A percentile compares a stretch with the other conserved stretches of the same genome.
Conservation (phyloP, 73 alveolate genomes). For the Tetrahymena elliotti region DNA sequence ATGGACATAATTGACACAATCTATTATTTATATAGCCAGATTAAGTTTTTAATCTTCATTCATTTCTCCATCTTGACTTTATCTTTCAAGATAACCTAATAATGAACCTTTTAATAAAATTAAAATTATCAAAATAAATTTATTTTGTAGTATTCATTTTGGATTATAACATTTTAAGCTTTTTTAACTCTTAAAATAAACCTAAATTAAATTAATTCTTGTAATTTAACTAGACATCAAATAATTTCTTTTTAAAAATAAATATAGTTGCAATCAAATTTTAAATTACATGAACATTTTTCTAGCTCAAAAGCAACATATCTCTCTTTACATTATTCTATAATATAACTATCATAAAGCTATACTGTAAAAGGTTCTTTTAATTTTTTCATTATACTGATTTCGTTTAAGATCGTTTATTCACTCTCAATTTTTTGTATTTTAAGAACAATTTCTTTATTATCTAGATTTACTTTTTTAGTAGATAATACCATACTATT, state of each 20-base stretch:
- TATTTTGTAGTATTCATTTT: neutral
- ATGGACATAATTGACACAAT: neutral
- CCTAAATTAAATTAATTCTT: no score
- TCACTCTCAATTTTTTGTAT: neutral
- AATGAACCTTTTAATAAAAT: neutral
- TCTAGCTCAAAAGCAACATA: neutral
- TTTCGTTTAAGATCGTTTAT: neutral
- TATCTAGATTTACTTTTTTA: neutral
- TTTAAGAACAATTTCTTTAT: neutral
- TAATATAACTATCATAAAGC: neutral
- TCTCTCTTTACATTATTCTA: neutral
- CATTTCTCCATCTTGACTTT: neutral
- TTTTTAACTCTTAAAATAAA: no score
- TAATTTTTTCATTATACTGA: neutral
- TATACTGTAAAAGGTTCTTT: neutral
- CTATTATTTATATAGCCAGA: neutral
- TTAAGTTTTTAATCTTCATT: neutral
- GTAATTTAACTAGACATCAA: no score
- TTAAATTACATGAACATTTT: neutral
- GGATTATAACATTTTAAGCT: neutral
- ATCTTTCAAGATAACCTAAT: neutral
- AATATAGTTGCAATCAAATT: no score
- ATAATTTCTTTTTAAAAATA: no score
- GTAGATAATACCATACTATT: neutral
- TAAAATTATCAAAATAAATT: no score